Percentiles rank a stretch among this genome's conserved stretches.
Evolutionary conservation across 768 basidiomycete species (phyloP).

Genomic region (Leucocoprinus leucothites): DNA sequence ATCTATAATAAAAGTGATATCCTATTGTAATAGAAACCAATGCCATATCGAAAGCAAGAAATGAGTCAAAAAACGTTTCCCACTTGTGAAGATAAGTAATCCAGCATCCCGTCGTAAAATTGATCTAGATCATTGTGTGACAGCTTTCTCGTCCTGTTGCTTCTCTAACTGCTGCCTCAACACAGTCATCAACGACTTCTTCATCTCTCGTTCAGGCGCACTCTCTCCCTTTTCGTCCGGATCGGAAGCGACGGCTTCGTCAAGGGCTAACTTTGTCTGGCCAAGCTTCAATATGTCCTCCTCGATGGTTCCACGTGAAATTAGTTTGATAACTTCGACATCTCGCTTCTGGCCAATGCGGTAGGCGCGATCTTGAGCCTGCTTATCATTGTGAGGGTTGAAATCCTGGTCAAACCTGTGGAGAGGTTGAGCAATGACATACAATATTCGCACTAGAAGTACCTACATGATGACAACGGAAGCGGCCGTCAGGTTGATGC

Average conservation of each 20-base stretch:
- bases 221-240: conserved; percentile 59
- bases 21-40: neutral
- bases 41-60: neutral
- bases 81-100: neutral
- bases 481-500: conserved; percentile 94
- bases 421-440: neutral
- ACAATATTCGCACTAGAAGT: conserved; percentile 2
- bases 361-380: conserved; percentile 97
- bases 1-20: neutral
- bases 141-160: conserved; percentile 33
- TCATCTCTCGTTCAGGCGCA: conserved; percentile 76
- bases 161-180: conserved; percentile 80
- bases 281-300: conserved; percentile 94
- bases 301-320: conserved; percentile 89
- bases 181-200: conserved; percentile 80
- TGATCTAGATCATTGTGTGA: neutral
- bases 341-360: conserved; percentile 94
- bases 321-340: conserved; percentile 93
- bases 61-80: neutral
- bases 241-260: conserved; percentile 91
- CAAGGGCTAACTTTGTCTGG: conserved; percentile 85
- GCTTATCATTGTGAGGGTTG: conserved; percentile 96
- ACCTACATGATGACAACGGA: conserved; percentile 90
- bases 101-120: neutral
- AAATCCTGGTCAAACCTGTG: conserved; percentile 95